Percentiles rank a stretch among this genome's conserved stretches.
These are phyloP conservation scores for Psilocybe sp. DNA, from an alignment of 768 basidiomycete species.

Conservation along the genomic window DNA sequence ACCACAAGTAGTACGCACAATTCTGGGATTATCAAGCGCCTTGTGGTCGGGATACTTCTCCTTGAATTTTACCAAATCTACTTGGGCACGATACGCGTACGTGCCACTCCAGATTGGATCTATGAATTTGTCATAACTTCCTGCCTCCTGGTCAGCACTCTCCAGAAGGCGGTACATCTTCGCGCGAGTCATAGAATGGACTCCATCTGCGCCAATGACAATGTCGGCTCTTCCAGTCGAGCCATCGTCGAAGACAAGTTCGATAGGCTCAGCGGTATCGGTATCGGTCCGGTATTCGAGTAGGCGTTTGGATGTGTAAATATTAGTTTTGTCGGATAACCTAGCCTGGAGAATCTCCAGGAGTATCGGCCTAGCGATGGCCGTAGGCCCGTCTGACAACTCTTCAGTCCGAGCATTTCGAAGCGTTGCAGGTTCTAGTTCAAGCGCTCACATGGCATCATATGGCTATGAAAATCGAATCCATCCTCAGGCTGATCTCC, in stretches of 20 bases:
- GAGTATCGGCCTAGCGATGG: neutral
- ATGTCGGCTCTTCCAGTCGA: constrained; percentile 29
- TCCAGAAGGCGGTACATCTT: constrained; percentile 7
- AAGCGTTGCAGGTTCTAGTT: neutral
- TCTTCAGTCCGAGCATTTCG: too few relatives aligned
- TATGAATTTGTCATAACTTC: constrained; percentile 5
- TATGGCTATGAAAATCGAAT: constrained; percentile 1
- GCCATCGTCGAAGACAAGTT: constrained; percentile 21
- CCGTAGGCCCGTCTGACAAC: neutral
- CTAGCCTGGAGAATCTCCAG: neutral
- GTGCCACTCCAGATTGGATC: constrained; percentile 6
- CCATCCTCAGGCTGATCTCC: constrained; percentile 2
- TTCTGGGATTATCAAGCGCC: constrained; percentile 1
- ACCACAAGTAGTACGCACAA: neutral
- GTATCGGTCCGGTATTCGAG: constrained; percentile 8
- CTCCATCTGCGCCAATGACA: constrained; percentile 40
- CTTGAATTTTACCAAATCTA: neutral
- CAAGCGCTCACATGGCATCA: neutral
- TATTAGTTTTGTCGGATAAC: constrained; percentile 12
- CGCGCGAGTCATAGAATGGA: constrained; percentile 25
- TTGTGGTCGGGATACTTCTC: constrained; percentile 13
- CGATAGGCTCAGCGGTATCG: constrained; percentile 3
- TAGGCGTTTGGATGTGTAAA: constrained; percentile 22
- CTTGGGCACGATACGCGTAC: neutral
- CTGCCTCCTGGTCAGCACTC: neutral